Base-by-base conservation (phyloP, 805 yeast genomes). In the Debaryomyces tyrocola region DNA sequence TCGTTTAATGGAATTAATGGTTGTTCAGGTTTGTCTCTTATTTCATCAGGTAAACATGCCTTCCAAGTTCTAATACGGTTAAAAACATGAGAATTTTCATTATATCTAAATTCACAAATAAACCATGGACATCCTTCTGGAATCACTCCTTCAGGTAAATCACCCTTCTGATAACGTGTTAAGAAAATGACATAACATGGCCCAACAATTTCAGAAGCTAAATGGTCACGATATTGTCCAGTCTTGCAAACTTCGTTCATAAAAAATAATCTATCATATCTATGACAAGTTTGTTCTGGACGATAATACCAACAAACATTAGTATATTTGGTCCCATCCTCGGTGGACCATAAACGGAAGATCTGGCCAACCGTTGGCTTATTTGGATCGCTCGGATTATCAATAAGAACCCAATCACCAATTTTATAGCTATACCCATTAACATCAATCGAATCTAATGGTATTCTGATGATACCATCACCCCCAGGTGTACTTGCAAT, bases 221-320 rank as follows among this genome's bases (percentile, higher is more conserved):
- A 70, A 66, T 94, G 99, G 65, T 94, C 97, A 62, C 97, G 80
- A 69, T 92, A 94, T 71, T 92, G 97, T 40, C 97, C 97, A 1
- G 97, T 86, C 67, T 94, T 94, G 66, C 92, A 90, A 31, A 94
- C 98, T 70, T 94, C 99, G 63, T 94, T 90, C 55, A 85, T 90
- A 69, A 87, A 89, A 64, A 94, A 94, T 46, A 90, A 69, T 59
- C 96, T 77, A 67, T 94, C 98, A 37, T 78, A 85, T 56, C 95
- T 80, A 66, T 94, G 99, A 38, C 94, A 96, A 0, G 99, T 94
- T 75, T 95, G 97, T 64, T 94, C 98, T 0, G 99, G 97, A 56
- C 98, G 82, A 60, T 89, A 86, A 67, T 92, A 94, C 99, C 98
- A 94, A 73, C 98, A 94, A 34, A 89, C 96, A 63, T 94, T 92